Evolutionary conservation across 2,329 filamentous ascomycete genomes (phyloP).

Genomic region (Exserohilum rostratum): DNA sequence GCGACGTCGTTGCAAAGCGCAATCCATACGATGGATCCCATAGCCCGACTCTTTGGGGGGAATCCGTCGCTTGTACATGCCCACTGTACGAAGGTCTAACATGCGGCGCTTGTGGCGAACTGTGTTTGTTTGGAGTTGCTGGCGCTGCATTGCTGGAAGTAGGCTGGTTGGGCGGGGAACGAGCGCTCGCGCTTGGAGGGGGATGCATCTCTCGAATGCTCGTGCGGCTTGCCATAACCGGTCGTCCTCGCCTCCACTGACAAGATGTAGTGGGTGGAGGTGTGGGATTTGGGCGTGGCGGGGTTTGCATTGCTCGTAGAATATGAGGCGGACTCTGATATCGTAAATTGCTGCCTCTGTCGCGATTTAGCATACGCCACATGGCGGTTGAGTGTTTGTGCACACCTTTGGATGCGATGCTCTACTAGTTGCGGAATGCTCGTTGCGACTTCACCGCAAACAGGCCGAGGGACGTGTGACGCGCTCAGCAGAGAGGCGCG

Average conservation of each 20-base stretch:
- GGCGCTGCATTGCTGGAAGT: background rate
- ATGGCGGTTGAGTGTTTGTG: background rate
- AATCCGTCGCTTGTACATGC: background rate
- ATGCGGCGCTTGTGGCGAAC: conserved; percentile 1
- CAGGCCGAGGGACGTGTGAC: conserved; percentile 23
- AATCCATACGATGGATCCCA: conserved; percentile 11
- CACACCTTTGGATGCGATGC: conserved; percentile 1
- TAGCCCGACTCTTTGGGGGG: conserved; percentile 6
- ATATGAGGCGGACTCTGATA: background rate
- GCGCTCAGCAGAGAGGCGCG: conserved; percentile 36
- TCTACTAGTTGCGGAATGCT: conserved; percentile 7
- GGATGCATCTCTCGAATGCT: conserved; percentile 1
- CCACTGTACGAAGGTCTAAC: background rate
- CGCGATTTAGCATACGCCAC: background rate
- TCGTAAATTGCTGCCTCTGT: background rate
- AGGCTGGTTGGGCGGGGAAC: background rate
- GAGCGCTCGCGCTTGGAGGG: background rate
- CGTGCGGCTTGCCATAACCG: conserved; percentile 18
- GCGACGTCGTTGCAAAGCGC: conserved; percentile 17
- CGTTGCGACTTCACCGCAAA: conserved; percentile 19
- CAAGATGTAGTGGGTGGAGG: conserved; percentile 10
- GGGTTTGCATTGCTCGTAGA: conserved; percentile 12
- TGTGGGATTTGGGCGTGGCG: conserved; percentile 6
- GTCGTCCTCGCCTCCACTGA: conserved; percentile 30
- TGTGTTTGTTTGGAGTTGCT: background rate